A percentile compares a stretch with the other conserved stretches of the same genome.
Evolutionary conservation across 306 rosid genomes (phyloP).

Genomic region (Casuarina glauca): DNA sequence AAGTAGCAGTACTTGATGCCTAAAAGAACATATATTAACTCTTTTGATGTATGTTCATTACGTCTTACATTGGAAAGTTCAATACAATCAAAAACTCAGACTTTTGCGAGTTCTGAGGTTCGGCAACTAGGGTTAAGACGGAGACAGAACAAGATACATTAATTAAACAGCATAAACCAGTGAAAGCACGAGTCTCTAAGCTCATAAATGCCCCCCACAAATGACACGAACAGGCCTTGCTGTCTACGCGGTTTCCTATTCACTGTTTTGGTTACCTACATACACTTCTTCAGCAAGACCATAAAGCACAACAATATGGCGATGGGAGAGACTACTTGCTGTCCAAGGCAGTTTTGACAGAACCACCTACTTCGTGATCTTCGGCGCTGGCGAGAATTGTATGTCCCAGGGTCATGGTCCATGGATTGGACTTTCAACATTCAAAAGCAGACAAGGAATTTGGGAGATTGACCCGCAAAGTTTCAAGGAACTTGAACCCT

Average conservation of each 20-base stretch:
- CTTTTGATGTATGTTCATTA: no score
- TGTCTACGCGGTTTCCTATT: slow-evolving; percentile 34
- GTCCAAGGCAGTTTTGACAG: background rate
- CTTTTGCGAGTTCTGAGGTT: no score
- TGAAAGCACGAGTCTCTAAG: background rate
- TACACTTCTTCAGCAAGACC: no score
- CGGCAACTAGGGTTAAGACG: no score
- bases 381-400: background rate
- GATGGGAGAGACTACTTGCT: no score
- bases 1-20: no score
- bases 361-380: background rate
- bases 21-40: no score
- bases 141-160: no score
- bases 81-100: no score
- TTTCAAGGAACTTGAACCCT: background rate
- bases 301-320: no score
- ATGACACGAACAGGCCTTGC: slow-evolving; percentile 15
- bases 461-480: background rate
- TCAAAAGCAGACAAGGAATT: background rate
- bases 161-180: background rate
- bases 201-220: background rate
- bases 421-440: background rate
- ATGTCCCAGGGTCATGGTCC: background rate
- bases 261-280: no score
- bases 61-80: no score